A percentile compares a stretch with the other conserved stretches of the same genome.
Evolutionary conservation across 805 yeast genomes (phyloP).

Genomic region (Ogataea degrootiae): DNA sequence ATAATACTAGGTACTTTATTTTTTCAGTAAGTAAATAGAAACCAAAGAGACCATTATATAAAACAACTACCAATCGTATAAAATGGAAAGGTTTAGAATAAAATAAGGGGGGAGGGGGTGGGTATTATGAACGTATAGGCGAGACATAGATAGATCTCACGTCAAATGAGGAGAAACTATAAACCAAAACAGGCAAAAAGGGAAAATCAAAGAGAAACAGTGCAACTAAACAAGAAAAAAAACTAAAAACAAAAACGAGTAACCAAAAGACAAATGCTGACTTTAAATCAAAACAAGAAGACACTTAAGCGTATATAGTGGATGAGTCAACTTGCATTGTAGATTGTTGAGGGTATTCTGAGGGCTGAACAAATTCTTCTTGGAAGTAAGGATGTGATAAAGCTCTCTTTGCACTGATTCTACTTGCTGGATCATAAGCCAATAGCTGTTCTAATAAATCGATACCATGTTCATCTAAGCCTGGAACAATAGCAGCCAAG

Average conservation of each 20-base stretch:
- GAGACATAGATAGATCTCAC: too few species aligned
- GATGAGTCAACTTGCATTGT: constrained; percentile 34
- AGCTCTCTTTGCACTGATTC: constrained; percentile 94
- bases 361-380: constrained; percentile 35
- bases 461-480: constrained; percentile 76
- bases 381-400: constrained; percentile 82
- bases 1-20: too few species aligned
- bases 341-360: constrained; percentile 30
- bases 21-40: too few species aligned
- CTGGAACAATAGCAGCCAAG: constrained; percentile 68
- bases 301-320: constrained; percentile 25
- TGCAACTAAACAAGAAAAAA: not conserved
- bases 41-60: too few species aligned
- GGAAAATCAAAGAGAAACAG: not conserved
- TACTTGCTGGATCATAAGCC: constrained; percentile 86
- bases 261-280: not conserved
- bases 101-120: too few species aligned
- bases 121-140: too few species aligned
- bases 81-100: too few species aligned
- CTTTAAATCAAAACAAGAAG: not conserved
- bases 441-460: constrained; percentile 76
- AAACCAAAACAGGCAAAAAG: not conserved
- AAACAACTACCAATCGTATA: too few species aligned
- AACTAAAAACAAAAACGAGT: not conserved
- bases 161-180: too few species aligned